phyloP scores from a whole-genome alignment of 2,329 filamentous ascomycete species.

The Gyromitra esculenta region DNA sequence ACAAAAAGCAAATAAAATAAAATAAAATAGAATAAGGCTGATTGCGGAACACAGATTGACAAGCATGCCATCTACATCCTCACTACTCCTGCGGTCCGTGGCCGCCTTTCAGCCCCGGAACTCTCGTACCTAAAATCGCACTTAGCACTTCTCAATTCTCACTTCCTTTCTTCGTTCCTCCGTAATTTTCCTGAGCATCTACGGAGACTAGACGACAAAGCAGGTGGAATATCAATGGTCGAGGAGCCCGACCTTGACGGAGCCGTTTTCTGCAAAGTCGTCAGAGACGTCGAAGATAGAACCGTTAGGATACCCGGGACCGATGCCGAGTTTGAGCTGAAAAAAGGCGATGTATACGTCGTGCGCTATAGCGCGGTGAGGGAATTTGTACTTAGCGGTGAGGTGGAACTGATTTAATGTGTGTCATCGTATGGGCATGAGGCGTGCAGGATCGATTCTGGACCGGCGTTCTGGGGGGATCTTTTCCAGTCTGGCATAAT shows the following conservation, averaged over 20 bases:
- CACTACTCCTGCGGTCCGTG: conserved; percentile 66
- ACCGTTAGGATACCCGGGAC: conserved; percentile 57
- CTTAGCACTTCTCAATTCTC: conserved; percentile 81
- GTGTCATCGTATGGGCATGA: conserved; percentile 12
- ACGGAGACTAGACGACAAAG: conserved; percentile 87
- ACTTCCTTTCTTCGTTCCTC: conserved; percentile 88
- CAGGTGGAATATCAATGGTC: conserved; percentile 91
- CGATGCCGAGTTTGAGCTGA: conserved; percentile 58
- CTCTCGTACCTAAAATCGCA: conserved; percentile 84
- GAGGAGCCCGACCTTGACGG: conserved; percentile 83
- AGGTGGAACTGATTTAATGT: conserved; percentile 59
- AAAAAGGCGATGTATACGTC: conserved; percentile 59
- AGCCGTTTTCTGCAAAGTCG: conserved; percentile 83
- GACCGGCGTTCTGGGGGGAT: conserved; percentile 35
- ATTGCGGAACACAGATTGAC: conserved; percentile 70
- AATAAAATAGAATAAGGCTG: neutral
- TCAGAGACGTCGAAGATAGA: conserved; percentile 65
- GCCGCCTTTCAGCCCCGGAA: conserved; percentile 79
- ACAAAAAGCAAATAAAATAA: conserved; percentile 7
- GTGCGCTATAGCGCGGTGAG: conserved; percentile 59
- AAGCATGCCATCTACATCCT: conserved; percentile 79
- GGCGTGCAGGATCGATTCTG: conserved; percentile 28
- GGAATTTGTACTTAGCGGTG: conserved; percentile 58
- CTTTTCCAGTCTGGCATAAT: conserved; percentile 19
- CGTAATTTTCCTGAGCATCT: conserved; percentile 79